Base-by-base conservation (phyloP, 805 yeast genomes). In the Pachysolen tannophilus region DNA sequence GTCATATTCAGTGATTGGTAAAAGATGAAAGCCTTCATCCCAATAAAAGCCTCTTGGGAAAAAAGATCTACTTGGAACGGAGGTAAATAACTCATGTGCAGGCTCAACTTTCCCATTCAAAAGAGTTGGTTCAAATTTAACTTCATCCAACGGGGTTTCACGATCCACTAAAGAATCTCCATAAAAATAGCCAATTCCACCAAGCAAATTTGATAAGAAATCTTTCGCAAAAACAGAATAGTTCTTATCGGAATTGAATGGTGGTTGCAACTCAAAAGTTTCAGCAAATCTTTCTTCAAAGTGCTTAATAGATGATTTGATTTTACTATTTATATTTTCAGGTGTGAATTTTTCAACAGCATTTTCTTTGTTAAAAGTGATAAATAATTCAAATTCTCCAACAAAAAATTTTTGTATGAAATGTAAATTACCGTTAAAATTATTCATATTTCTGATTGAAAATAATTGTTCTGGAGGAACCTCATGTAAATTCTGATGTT, bases 21-120 rank as follows among this genome's bases (percentile, higher is more conserved):
- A 63, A 40, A 90, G 63, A 55, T 90, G 96, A 58, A 92, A 92
- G 0, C 98, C 98, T 59, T 92, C 98, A 58, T 92, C 98, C 98
- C 98, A 92, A 52, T 84, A 86, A 51, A 92, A 92, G 0, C 98
- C 98, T 43, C 98, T 70, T 3, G 98, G 97, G 58, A 92, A 92
- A 50, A 84, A 85, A 1, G 95, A 85, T 34, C 98, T 69, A 32
- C 95, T 84, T 2, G 98, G 98, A 23, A 86, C 92, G 16, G 86
- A 67, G 0, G 92, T 72, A 48, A 87, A 84, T 32, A 92, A 59
- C 43, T 79, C 84, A 41, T 62, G 58, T 2, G 95, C 95, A 0
- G 88, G 92, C 49, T 84, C 95, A 10, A 64, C 57, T n/a, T 50
- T 40, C 0, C 88, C 86, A 26, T 52, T 42, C 2, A 65, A 55